Conservation (phyloP, 805 yeast species). For the Metschnikowia anglica region DNA sequence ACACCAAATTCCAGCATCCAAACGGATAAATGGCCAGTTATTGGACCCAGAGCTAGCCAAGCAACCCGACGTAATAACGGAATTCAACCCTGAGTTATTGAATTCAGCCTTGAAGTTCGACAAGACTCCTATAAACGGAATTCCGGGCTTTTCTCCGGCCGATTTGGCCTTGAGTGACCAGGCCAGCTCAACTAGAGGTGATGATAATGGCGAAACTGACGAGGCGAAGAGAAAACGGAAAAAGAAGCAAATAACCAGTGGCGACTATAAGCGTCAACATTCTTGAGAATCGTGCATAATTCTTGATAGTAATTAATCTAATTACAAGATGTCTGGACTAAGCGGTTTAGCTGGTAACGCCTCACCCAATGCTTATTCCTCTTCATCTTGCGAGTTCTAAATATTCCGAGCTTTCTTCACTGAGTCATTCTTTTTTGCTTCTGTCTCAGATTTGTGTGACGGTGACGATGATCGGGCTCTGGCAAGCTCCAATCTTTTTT, state of each 20-base stretch:
- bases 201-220: constrained; percentile 40
- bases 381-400: no score
- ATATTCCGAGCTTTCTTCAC: no score
- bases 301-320: not conserved
- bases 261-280: constrained; percentile 40
- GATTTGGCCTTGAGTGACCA: constrained; percentile 62
- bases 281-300: constrained; percentile 13
- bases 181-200: constrained; percentile 40
- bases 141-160: constrained; percentile 73
- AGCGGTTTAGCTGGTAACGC: not conserved
- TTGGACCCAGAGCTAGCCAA: constrained; percentile 39
- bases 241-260: constrained; percentile 40
- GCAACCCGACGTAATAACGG: constrained; percentile 47
- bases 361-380: not conserved
- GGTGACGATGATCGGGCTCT: no score
- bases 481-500: not conserved
- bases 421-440: no score
- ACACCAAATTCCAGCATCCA: constrained; percentile 56
- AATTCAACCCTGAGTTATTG: constrained; percentile 50
- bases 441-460: no score
- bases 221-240: constrained; percentile 34
- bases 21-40: constrained; percentile 36
- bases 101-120: constrained; percentile 56
- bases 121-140: constrained; percentile 63
- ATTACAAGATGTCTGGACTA: not conserved